Conservation (phyloP, 1,284 basidiomycete genomes). For the Leccinum subrobustum region DNA sequence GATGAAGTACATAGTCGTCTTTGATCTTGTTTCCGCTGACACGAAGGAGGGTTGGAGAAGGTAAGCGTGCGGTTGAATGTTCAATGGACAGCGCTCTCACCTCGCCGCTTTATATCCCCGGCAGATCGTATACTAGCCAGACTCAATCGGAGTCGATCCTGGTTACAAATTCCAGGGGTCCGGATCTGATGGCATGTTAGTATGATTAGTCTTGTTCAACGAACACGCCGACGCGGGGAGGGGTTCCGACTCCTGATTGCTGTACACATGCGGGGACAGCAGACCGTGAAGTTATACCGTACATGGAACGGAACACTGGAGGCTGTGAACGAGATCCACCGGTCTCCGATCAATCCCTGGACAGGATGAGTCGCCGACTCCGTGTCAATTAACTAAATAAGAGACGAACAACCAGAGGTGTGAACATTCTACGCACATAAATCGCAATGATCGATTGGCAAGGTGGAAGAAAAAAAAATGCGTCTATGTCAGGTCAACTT, state of each 20-base stretch:
- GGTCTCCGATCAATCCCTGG: neutral
- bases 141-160: neutral
- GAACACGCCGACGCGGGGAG: neutral
- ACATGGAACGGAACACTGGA: neutral
- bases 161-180: neutral
- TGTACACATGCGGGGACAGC: constrained; percentile 7
- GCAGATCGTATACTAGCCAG: neutral
- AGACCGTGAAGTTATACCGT: constrained; percentile 5
- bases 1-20: constrained; percentile 18
- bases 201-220: neutral
- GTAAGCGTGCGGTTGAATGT: neutral
- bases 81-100: neutral
- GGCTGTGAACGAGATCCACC: constrained; percentile 1
- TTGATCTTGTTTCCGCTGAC: neutral
- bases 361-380: neutral
- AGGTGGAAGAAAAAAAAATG: too few relatives aligned
- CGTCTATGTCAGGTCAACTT: neutral
- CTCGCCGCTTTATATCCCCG: constrained; percentile 20
- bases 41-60: neutral
- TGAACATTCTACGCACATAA: neutral
- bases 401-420: neutral
- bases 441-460: neutral
- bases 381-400: neutral
- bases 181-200: neutral
- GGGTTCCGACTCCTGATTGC: neutral